Evolutionary conservation across 2,329 filamentous ascomycete species (phyloP).

Genomic region (Exophiala sp.): DNA sequence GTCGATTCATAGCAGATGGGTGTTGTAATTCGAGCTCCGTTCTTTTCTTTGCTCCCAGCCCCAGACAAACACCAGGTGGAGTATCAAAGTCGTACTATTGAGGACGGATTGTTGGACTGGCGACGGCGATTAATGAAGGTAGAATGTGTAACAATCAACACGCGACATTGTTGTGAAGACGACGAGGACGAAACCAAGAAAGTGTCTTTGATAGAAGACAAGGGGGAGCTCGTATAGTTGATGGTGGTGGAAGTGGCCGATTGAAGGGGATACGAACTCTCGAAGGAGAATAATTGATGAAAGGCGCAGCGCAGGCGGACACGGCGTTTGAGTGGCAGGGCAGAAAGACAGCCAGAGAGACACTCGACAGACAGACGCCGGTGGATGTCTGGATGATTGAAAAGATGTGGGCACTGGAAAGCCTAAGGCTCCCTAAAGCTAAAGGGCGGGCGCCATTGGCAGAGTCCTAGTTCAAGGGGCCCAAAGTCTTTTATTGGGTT

Average conservation of each 20-base stretch:
- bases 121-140: not conserved
- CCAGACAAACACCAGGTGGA: slow-evolving; percentile 5
- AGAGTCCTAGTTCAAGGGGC: slow-evolving; percentile 1
- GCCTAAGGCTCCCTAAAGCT: too few relatives aligned
- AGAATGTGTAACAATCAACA: slow-evolving; percentile 6
- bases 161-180: slow-evolving; percentile 5
- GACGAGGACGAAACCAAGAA: slow-evolving; percentile 3
- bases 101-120: not conserved
- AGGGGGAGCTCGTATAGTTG: not conserved
- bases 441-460: not conserved
- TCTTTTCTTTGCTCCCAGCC: slow-evolving; percentile 6
- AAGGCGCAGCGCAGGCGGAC: slow-evolving; percentile 4
- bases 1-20: slow-evolving; percentile 1
- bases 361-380: not conserved
- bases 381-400: too few relatives aligned
- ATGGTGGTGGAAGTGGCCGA: not conserved
- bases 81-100: not conserved
- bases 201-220: not conserved
- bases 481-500: not conserved
- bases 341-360: slow-evolving; percentile 1
- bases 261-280: slow-evolving; percentile 1
- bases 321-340: not conserved
- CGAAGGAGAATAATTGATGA: not conserved
- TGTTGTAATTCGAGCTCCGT: slow-evolving; percentile 5
- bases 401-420: too few relatives aligned